These are phyloP conservation scores for Colletotrichum tropicale DNA, from an alignment of 2,329 filamentous ascomycete genomes.

Conservation along the genomic window DNA sequence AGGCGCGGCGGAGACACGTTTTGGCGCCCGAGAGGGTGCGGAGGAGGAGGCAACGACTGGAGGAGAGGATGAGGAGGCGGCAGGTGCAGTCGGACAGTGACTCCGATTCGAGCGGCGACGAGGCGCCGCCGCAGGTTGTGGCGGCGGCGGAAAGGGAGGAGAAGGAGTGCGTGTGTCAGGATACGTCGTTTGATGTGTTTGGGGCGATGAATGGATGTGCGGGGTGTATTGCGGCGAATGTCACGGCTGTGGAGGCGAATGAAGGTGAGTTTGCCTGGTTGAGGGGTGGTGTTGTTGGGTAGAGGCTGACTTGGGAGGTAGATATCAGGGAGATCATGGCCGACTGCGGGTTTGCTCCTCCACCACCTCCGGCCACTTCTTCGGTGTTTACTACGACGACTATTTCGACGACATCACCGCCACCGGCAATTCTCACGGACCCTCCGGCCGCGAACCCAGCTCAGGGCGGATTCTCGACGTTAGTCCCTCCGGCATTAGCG, in stretches of 20 bases:
- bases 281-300: neutral
- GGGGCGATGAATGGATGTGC: neutral
- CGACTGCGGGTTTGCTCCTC: slow-evolving; percentile 1
- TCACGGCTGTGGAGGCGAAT: neutral
- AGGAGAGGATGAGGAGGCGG: neutral
- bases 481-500: neutral
- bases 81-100: neutral
- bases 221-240: neutral
- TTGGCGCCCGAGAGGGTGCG: no score
- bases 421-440: neutral
- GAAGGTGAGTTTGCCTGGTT: neutral
- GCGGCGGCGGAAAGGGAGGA: neutral
- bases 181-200: neutral
- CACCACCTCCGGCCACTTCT: neutral
- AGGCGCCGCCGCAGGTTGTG: neutral
- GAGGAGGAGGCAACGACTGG: neutral
- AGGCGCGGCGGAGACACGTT: neutral
- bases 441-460: neutral
- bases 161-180: slow-evolving; percentile 4
- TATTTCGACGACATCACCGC: neutral
- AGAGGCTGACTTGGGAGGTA: neutral
- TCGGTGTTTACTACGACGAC: neutral
- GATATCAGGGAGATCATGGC: slow-evolving; percentile 13
- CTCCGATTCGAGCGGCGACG: neutral
- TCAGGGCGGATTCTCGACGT: neutral